Base-by-base conservation (phyloP, 768 basidiomycete species). In the Russula vinacea region DNA sequence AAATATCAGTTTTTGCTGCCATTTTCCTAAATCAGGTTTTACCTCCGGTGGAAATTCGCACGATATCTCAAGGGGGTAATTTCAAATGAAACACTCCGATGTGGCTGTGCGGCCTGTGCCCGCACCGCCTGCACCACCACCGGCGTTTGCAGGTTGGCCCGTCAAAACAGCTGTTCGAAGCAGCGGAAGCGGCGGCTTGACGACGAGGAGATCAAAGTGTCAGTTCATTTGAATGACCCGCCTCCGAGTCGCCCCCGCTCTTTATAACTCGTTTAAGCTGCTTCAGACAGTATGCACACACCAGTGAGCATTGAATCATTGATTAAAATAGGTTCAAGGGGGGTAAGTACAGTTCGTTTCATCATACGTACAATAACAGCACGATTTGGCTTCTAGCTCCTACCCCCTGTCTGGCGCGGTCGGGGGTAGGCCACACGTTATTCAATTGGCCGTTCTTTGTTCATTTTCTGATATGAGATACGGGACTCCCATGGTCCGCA, bases 71-170 rank as follows among this genome's bases (percentile, higher is more conserved):
- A n/a, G 32, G 37, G 26, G 37, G 35, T 29, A 22, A 51, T 51
- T 60, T 42, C 47, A 50, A 57, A 44, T 26, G 9, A 42, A 49
- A 32, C 26, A 32, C 19, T 19, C 49, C 29, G 58, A 55, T 64
- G 64, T 65, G 64, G 64, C 64, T 65, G 64, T 65, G 64, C 55
- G 29, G 29, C 32, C 29, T 60, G 29, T 29, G 29, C 35, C 11
- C 33, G 32, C 49, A 17, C 35, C 39, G 24, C 19, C 17, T 24
- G 17, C 49, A 17, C 35, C 22, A 45, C 55, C 64, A 40, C 42
- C 37, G 40, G 26, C 14, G 53, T 40, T 47, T 47, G 45, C 22
- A 47, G 57, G 17, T 47, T 47, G 10, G 35, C 29, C 33, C 5
- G 52, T n/a, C 33, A 19, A 52, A 22, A 10, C 8, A 8, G 8